These are phyloP conservation scores for Fusarium temperatum DNA, from an alignment of 2,329 filamentous ascomycete species.

Conservation along the genomic window DNA sequence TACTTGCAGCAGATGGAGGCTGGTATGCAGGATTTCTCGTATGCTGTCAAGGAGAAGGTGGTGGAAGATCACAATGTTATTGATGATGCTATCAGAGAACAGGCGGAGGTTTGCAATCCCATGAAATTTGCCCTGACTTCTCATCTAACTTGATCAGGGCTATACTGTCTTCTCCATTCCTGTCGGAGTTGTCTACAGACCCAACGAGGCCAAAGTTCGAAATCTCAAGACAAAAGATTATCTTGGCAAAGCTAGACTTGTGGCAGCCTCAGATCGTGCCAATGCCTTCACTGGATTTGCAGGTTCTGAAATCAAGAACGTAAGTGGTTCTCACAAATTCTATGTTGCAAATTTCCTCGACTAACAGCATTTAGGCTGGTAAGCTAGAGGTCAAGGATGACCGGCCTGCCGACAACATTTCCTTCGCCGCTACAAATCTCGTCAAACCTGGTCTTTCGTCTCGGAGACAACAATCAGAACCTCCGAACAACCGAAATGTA, in stretches of 20 bases:
- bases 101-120: slow-evolving; percentile 76
- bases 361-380: slow-evolving; percentile 53
- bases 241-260: slow-evolving; percentile 91
- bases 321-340: slow-evolving; percentile 47
- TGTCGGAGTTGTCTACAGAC: slow-evolving; percentile 92
- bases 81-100: slow-evolving; percentile 92
- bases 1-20: slow-evolving; percentile 92
- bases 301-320: slow-evolving; percentile 81
- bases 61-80: slow-evolving; percentile 98
- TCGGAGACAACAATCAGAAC: slow-evolving; percentile 85
- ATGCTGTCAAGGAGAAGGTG: slow-evolving; percentile 93
- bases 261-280: slow-evolving; percentile 83
- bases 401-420: slow-evolving; percentile 82
- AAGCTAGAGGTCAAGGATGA: slow-evolving; percentile 75
- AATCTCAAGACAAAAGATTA: slow-evolving; percentile 99
- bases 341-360: not conserved
- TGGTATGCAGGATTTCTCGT: slow-evolving; percentile 89
- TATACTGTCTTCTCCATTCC: slow-evolving; percentile 99
- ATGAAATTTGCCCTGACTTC: no score
- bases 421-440: slow-evolving; percentile 90
- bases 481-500: slow-evolving; percentile 78
- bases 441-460: slow-evolving; percentile 86
- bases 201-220: slow-evolving; percentile 97
- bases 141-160: slow-evolving; percentile 65
- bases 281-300: slow-evolving; percentile 86